phyloP scores from a whole-genome alignment of 1,139 yeast species.

The Suhomyces anneliseae region DNA sequence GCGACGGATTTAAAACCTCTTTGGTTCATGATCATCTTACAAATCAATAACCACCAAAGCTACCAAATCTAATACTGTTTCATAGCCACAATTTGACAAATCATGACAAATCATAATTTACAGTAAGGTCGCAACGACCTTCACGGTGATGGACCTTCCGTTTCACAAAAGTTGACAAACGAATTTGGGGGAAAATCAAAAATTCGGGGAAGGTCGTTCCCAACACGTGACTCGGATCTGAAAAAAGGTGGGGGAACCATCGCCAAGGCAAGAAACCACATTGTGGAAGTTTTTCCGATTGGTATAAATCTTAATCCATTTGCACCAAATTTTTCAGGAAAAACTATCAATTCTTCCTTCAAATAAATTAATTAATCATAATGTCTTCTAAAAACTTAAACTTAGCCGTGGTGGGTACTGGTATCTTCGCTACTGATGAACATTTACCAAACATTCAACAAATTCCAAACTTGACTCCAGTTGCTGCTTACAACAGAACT shows the following conservation, averaged over 20 bases:
- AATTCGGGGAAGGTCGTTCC: conserved; percentile 7
- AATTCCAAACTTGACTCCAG: conserved; percentile 31
- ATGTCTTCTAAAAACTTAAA: conserved; percentile 32
- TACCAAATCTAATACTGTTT: too few species aligned
- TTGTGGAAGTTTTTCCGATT: too few species aligned
- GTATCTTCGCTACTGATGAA: conserved; percentile 81
- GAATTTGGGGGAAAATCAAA: neutral
- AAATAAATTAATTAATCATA: neutral
- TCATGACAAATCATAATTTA: too few species aligned
- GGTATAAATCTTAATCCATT: too few species aligned
- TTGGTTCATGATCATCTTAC: too few species aligned
- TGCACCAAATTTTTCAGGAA: too few species aligned
- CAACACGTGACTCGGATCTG: neutral
- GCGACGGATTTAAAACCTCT: too few species aligned
- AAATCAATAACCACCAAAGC: too few species aligned
- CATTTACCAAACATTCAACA: conserved; percentile 75
- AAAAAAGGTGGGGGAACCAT: too few species aligned
- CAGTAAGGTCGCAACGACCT: conserved; percentile 5
- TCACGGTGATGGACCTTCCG: neutral
- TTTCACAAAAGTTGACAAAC: neutral
- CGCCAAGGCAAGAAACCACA: too few species aligned
- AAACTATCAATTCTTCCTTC: too few species aligned
- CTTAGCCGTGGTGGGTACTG: conserved; percentile 85
- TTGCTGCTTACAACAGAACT: conserved; percentile 80
- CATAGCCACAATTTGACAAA: too few species aligned